Evolutionary conservation across 148 eudicot species (phyloP), one percentile per base, ranked within the genome.

Genomic region (Agrostemma githago): DNA sequence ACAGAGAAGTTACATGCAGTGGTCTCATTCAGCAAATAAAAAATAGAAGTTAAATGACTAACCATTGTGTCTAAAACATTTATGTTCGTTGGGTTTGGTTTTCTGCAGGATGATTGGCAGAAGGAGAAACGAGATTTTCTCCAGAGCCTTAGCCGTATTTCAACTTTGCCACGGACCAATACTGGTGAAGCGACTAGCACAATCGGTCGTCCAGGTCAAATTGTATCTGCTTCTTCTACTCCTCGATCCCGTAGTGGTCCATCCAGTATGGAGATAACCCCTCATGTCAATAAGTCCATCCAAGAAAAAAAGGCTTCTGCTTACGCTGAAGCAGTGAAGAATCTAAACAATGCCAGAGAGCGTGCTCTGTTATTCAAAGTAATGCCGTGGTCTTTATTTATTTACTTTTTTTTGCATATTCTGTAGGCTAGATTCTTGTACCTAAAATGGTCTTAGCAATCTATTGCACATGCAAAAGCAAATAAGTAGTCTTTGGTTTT

Each of bases 101-200:
- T 26, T 39, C 21, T 76, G 61, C 85, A 94, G 98, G 97, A 93
- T 76, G 98, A 94, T 79, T 94, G 98, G 98, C 96, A 85, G 75
- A 91, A 88, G 76, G 97, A 91, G 78, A 89, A 89, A 79, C 77
- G 98, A 75, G 92, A 89, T 82, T 91, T 87, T 78, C 92, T 94
- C 70, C 98, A 94, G 75, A 91, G 93, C 79, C 76, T 94, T 77
- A 88, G 93, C 81, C 85, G 97, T 64, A 88, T 94, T 77, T 87
- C 97, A 72, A 84, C 78, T 42, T 84, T 94, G 76, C 96, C 98
- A n/a, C 87, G 88, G 82, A 84, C 87, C 46, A 94, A 94, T 77
- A 71, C 74, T 26, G 77, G 78, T 72, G 89, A 85, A 73, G 79
- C 87, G 48, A 82, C 73, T 76, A 68, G 76, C 79, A 86, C 77